phyloP scores from a whole-genome alignment of 1,284 basidiomycete species.

The Takashimella tepidaria region DNA sequence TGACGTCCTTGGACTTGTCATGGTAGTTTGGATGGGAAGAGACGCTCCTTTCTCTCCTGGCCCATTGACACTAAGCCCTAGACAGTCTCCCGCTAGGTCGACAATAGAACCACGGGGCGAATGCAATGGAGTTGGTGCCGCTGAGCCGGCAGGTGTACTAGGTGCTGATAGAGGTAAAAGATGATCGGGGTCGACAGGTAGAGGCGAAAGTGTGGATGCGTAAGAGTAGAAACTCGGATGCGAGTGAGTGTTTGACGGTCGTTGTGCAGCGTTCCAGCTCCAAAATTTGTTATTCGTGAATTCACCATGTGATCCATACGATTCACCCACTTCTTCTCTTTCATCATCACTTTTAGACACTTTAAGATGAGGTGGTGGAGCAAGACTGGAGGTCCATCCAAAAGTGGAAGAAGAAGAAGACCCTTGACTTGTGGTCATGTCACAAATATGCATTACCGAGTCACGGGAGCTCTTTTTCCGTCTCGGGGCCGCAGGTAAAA shows the following conservation, averaged over 20 bases:
- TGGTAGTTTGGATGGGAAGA: background rate
- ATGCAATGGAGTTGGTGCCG: background rate
- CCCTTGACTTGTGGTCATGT: too few species aligned
- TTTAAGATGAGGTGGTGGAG: background rate
- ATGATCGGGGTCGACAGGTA: slow-evolving; percentile 26
- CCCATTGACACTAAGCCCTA: background rate
- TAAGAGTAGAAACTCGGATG: background rate
- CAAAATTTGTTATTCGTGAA: background rate
- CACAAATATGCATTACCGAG: background rate
- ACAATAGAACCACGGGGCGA: background rate
- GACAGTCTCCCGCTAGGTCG: background rate
- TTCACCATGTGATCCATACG: background rate
- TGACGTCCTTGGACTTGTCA: slow-evolving; percentile 3
- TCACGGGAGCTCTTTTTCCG: background rate
- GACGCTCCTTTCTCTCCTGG: background rate
- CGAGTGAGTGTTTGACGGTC: too few species aligned
- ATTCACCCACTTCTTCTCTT: background rate
- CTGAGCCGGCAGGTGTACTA: slow-evolving; percentile 16
- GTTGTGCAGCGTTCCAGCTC: background rate
- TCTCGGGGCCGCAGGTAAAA: background rate
- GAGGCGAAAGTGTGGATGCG: slow-evolving; percentile 8
- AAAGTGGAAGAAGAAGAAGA: background rate
- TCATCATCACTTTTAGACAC: slow-evolving; percentile 4
- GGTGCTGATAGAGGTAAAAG: slow-evolving; percentile 28
- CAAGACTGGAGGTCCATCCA: background rate